phyloP scores from a whole-genome alignment of 163 green algal species.

The Dunaliella salina region DNA sequence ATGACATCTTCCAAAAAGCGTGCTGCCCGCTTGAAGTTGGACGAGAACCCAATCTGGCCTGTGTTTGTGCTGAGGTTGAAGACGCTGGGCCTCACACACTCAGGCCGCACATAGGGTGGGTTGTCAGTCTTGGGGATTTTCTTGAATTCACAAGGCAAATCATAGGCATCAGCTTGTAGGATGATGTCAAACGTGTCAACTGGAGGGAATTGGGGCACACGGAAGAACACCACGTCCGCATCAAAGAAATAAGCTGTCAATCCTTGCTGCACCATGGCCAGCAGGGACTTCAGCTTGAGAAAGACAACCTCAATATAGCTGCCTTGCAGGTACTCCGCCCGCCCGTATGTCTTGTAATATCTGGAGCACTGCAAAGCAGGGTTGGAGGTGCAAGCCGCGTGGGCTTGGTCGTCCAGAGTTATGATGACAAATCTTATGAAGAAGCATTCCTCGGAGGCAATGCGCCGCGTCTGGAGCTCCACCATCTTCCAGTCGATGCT shows the following conservation, averaged over 20 bases:
- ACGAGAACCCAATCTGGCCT: not conserved
- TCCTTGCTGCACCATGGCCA: not conserved
- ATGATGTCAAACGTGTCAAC: not conserved
- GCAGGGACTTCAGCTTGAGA: not conserved
- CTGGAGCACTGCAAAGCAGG: not conserved
- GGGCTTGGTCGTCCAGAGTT: not conserved
- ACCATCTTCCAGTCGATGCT: not conserved
- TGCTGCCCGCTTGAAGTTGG: not conserved
- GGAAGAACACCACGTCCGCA: not conserved
- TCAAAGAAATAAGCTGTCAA: not conserved
- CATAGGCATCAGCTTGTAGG: not conserved
- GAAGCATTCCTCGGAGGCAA: not conserved
- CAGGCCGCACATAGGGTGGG: not conserved
- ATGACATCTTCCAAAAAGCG: not conserved
- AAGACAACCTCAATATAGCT: not conserved
- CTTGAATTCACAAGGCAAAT: not conserved
- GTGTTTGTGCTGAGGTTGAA: conserved; percentile 4
- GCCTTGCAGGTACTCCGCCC: not conserved
- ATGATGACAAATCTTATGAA: not conserved
- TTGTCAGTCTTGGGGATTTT: not conserved
- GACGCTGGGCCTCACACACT: not conserved
- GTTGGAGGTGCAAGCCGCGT: not conserved
- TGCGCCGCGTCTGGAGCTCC: not conserved
- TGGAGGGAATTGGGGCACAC: not conserved
- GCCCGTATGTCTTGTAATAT: not conserved